Percentiles rank a stretch among this genome's conserved stretches.
These are phyloP conservation scores for Calonectria fujianensis DNA, from an alignment of 2,329 filamentous ascomycete species.

Conservation along the genomic window DNA sequence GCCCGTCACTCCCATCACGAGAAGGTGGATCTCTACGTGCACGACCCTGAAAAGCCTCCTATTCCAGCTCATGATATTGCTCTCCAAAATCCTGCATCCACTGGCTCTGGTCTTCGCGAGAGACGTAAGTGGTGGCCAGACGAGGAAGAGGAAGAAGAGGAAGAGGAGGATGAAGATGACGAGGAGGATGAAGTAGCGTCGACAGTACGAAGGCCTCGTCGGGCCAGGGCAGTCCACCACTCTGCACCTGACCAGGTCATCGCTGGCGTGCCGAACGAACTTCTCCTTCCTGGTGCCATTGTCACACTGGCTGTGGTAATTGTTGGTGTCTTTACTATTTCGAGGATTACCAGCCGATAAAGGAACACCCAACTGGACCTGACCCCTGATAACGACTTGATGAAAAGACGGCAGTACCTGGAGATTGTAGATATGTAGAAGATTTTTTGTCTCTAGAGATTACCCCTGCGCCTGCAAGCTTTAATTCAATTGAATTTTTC, in stretches of 20 bases:
- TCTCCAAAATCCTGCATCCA: constrained; percentile 69
- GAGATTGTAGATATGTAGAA: constrained; percentile 59
- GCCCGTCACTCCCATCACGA: constrained; percentile 86
- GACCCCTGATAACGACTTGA: constrained; percentile 60
- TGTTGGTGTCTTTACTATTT: constrained; percentile 92
- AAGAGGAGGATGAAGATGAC: constrained; percentile 70
- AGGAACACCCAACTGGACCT: constrained; percentile 43
- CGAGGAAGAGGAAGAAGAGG: constrained; percentile 69
- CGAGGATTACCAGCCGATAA: constrained; percentile 77
- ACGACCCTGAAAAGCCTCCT: constrained; percentile 93
- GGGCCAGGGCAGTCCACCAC: constrained; percentile 64
- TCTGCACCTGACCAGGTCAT: constrained; percentile 85
- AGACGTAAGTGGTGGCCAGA: constrained; percentile 77
- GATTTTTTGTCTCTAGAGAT: constrained; percentile 54
- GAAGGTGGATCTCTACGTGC: constrained; percentile 98
- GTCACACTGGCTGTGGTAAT: constrained; percentile 97
- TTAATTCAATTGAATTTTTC: constrained; percentile 48
- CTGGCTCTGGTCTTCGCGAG: constrained; percentile 68
- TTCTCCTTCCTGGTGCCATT: constrained; percentile 94
- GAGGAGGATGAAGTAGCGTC: constrained; percentile 72
- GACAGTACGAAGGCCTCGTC: constrained; percentile 66
- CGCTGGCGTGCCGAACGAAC: constrained; percentile 92
- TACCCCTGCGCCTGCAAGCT: constrained; percentile 47
- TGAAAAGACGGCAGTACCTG: constrained; percentile 54
- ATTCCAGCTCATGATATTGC: constrained; percentile 73